phyloP scores from a whole-genome alignment of 2,329 filamentous ascomycete species.

The Curvularia verruculosa region DNA sequence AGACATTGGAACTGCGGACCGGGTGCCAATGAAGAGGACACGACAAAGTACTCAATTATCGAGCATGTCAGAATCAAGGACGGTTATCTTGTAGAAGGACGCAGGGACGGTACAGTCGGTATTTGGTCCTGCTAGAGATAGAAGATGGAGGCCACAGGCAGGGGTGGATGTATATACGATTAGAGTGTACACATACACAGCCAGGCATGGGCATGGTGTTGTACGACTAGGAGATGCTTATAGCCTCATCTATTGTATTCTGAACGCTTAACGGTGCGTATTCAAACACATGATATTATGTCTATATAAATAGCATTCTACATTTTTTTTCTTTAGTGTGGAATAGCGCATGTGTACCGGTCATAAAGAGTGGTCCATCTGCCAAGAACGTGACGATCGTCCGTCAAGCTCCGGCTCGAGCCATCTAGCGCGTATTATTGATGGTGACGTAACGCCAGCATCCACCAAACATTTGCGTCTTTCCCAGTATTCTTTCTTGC shows the following conservation, averaged over 20 bases:
- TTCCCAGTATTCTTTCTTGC: slow-evolving; percentile 4
- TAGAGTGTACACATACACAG: slow-evolving; percentile 17
- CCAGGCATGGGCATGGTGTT: slow-evolving; percentile 19
- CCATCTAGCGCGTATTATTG: neutral
- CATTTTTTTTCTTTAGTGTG: neutral
- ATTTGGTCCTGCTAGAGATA: slow-evolving; percentile 67
- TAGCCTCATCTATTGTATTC: slow-evolving; percentile 1
- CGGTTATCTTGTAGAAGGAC: slow-evolving; percentile 90
- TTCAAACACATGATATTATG: neutral
- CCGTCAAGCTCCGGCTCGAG: neutral
- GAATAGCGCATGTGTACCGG: neutral
- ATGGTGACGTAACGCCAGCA: slow-evolving; percentile 26
- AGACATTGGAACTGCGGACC: slow-evolving; percentile 96
- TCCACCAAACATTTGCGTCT: slow-evolving; percentile 27
- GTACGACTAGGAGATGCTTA: slow-evolving; percentile 10
- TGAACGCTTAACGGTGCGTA: neutral
- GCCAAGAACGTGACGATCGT: neutral
- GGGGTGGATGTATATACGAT: slow-evolving; percentile 20
- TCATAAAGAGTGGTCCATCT: neutral
- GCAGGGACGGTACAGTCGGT: slow-evolving; percentile 84
- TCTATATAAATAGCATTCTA: neutral
- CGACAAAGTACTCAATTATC: slow-evolving; percentile 62
- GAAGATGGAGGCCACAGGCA: neutral
- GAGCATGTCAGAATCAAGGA: slow-evolving; percentile 91
- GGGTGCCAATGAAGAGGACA: slow-evolving; percentile 71